Base-by-base conservation (phyloP, 495 filamentous ascomycete genomes). In the Ascodesmis nigricans region DNA sequence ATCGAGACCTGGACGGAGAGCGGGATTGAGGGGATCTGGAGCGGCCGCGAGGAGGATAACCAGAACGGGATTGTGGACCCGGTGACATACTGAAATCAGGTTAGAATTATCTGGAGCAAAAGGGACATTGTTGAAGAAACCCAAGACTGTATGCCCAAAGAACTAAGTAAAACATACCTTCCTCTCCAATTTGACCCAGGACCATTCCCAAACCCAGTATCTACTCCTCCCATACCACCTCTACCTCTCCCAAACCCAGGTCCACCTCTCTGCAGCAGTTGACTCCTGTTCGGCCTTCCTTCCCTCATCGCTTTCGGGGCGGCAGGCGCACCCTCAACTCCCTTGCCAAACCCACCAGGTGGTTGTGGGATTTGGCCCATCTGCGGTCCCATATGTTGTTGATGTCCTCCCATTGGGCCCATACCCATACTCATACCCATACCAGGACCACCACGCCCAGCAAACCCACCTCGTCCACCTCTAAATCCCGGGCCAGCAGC, bases 231-330 rank as follows among this genome's bases (percentile, higher is more conserved):
- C n/a, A n/a, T n/a, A 19, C 21, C 26, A 27, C 40, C 44, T 20
- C 35, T 40, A 32, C 52, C 49, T 36, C 53, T 47, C 27, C 40
- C 41, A 13, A 39, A 33, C 4, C 32, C 32, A 22, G 39, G 36
- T 33, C 23, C 41, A 16, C 41, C 43, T 5, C 39, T n/a, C n/a
- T n/a, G 25, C 29, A 31, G 26, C 53, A 41, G 29, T 47, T 55
- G 21, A 46, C 54, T 33, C 59, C 58, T 55, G 32, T 53, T 58
- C 18, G 54, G 54, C 38, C 55, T 59, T 27, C 83, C 82, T 47
- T 84, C 70, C 41, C 90, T 61, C 72, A 95, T 81, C 11, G 90
- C 87, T 55, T 87, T 82, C 2, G 87, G 87, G 1, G 80, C 87
- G 33, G 75, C 87, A 19, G 87, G 87, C 17, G 87, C 87, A 54